These are phyloP conservation scores for Ogataea henricii DNA, from an alignment of 805 yeast genomes.

Conservation along the genomic window DNA sequence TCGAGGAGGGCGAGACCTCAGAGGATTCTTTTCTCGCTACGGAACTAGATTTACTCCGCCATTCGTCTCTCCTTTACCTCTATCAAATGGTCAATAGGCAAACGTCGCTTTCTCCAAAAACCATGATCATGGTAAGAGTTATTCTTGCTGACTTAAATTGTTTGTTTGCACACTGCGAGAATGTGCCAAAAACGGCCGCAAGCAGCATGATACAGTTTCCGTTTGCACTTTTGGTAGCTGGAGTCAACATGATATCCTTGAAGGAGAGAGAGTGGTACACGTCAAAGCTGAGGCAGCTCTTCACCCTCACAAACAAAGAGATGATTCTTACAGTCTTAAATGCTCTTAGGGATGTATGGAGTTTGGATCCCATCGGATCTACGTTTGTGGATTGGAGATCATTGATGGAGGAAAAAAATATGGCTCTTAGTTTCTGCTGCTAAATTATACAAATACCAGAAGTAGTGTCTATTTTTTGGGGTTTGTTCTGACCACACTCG, in stretches of 20 bases:
- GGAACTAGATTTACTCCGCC: slow-evolving; percentile 13
- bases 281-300: slow-evolving; percentile 1
- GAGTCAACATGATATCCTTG: slow-evolving; percentile 16
- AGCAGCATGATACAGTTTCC: slow-evolving; percentile 3
- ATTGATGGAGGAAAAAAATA: not conserved
- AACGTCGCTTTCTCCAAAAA: slow-evolving; percentile 18
- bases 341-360: slow-evolving; percentile 15
- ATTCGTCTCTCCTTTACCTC: slow-evolving; percentile 17
- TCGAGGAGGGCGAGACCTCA: not conserved
- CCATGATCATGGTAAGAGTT: slow-evolving; percentile 14
- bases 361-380: slow-evolving; percentile 11
- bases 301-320: not conserved
- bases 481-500: slow-evolving; percentile 10
- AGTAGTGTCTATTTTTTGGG: not conserved
- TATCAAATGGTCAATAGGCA: slow-evolving; percentile 18
- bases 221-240: slow-evolving; percentile 16
- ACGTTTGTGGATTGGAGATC: slow-evolving; percentile 18
- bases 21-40: not conserved
- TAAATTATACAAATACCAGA: not conserved
- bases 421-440: slow-evolving; percentile 8
- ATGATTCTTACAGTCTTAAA: slow-evolving; percentile 10
- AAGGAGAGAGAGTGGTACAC: slow-evolving; percentile 9
- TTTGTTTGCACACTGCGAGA: slow-evolving; percentile 1
- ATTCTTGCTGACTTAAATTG: slow-evolving; percentile 1
- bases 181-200: not conserved